These are phyloP conservation scores for Penicillium samsonianum DNA, from an alignment of 495 filamentous ascomycete genomes.

Conservation along the genomic window DNA sequence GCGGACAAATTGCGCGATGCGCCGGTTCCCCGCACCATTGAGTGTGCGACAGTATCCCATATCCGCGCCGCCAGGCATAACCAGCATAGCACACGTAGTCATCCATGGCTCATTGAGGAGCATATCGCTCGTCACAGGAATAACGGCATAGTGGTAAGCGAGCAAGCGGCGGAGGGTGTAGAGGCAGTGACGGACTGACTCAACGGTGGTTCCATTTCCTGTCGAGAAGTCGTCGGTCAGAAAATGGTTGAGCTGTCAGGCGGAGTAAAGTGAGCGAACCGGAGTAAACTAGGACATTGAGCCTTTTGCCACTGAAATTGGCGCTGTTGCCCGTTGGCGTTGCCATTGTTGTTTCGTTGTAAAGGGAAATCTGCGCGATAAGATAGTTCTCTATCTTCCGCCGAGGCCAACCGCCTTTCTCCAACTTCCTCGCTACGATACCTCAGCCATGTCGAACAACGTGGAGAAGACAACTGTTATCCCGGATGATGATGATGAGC, in stretches of 20 bases:
- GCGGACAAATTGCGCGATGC: conserved; percentile 80
- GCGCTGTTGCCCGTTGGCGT: conserved; percentile 34
- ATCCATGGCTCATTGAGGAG: conserved; percentile 93
- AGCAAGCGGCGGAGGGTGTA: conserved; percentile 86
- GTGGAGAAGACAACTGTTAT: conserved; percentile 37
- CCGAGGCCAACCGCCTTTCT: conserved; percentile 21
- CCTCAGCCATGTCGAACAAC: conserved; percentile 42
- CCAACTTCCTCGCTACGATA: conserved; percentile 10
- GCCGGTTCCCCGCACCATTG: conserved; percentile 84
- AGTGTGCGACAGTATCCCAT: conserved; percentile 85
- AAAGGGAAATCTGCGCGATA: conserved; percentile 26
- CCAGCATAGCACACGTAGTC: conserved; percentile 80
- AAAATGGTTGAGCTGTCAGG: conserved; percentile 27
- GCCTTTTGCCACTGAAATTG: conserved; percentile 60
- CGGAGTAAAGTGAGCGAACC: conserved; percentile 51
- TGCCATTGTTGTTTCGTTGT: conserved; percentile 31
- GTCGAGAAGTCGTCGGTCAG: conserved; percentile 28
- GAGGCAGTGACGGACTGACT: conserved; percentile 86
- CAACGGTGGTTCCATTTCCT: conserved; percentile 83
- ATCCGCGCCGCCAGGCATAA: conserved; percentile 94
- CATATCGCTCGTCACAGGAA: conserved; percentile 73
- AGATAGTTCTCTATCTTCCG: conserved; percentile 18
- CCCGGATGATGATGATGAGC: conserved; percentile 75
- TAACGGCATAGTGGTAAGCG: conserved; percentile 92
- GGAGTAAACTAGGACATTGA: conserved; percentile 88